Conservation (phyloP, 139 green algal species). For the Micromonas pusilla region DNA sequence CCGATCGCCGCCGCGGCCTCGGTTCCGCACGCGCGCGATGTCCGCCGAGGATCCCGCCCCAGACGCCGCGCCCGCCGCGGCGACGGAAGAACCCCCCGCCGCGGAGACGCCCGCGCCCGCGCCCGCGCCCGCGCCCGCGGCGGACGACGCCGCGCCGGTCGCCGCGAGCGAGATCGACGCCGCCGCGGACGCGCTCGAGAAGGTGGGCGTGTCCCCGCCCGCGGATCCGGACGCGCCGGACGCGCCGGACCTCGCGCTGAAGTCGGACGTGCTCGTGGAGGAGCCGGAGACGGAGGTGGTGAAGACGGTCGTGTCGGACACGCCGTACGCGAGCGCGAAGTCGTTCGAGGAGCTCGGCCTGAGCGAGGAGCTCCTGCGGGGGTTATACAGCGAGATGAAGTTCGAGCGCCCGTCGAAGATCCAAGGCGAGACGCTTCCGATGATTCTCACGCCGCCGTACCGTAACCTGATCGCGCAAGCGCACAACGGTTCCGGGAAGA, state of each 20-base stretch:
- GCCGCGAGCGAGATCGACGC: background rate
- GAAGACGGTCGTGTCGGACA: slow-evolving; percentile 37
- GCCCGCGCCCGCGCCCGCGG: too few species aligned
- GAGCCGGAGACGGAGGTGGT: background rate
- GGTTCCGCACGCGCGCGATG: background rate
- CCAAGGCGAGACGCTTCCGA: slow-evolving; percentile 88
- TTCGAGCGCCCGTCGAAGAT: slow-evolving; percentile 90
- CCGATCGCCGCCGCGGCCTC: too few species aligned
- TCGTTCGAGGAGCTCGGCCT: slow-evolving; percentile 84
- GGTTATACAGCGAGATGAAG: slow-evolving; percentile 97
- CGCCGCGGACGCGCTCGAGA: background rate
- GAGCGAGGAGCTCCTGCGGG: slow-evolving; percentile 65
- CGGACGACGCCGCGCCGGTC: too few species aligned
- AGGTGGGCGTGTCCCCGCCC: background rate
- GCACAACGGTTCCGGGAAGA: slow-evolving; percentile 98
- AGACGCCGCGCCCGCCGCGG: background rate
- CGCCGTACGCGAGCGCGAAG: slow-evolving; percentile 65
- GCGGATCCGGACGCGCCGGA: background rate
- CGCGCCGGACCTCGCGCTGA: background rate
- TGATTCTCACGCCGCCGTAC: slow-evolving; percentile 87
- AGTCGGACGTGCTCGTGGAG: background rate
- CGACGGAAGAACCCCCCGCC: background rate
- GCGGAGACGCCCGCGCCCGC: background rate
- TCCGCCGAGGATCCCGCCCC: background rate
- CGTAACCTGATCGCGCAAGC: slow-evolving; percentile 84